These are phyloP conservation scores for Coleophoma crateriformis DNA, from an alignment of 2,329 filamentous ascomycete species.

Conservation along the genomic window DNA sequence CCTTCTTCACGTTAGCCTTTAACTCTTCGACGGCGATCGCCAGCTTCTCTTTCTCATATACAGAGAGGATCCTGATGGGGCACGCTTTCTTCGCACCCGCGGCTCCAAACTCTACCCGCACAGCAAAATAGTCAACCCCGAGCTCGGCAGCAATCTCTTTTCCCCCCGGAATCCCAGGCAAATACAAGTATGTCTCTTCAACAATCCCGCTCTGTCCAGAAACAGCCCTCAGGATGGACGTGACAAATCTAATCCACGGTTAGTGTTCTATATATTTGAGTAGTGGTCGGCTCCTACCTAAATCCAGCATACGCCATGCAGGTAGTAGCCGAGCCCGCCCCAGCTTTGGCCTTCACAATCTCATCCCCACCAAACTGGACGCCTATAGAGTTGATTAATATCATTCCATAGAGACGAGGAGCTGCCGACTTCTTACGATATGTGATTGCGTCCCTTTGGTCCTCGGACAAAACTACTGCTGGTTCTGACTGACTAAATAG, in stretches of 20 bases:
- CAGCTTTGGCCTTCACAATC: background rate
- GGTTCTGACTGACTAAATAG: background rate
- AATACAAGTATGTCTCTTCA: slow-evolving; percentile 6
- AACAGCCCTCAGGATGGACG: slow-evolving; percentile 2
- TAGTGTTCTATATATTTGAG: background rate
- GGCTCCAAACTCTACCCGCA: slow-evolving; percentile 3
- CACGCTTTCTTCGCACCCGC: slow-evolving; percentile 1
- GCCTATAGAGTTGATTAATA: background rate
- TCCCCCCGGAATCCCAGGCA: slow-evolving; percentile 3
- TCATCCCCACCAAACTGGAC: background rate
- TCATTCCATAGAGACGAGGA: background rate
- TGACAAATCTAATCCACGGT: background rate
- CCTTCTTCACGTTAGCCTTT: slow-evolving; percentile 4
- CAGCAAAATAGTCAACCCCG: slow-evolving; percentile 4
- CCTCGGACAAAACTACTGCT: background rate
- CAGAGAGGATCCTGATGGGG: background rate
- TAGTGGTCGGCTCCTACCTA: background rate
- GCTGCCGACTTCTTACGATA: background rate
- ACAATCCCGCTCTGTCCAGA: background rate
- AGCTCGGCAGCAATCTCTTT: slow-evolving; percentile 2
- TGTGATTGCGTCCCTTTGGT: background rate
- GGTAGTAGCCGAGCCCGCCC: background rate
- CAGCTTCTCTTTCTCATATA: slow-evolving; percentile 1
- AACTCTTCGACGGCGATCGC: slow-evolving; percentile 2
- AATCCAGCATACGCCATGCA: background rate